These are phyloP conservation scores for Metroxylon sagu DNA, from an alignment of 176 grass and related monocot species.

Conservation along the genomic window DNA sequence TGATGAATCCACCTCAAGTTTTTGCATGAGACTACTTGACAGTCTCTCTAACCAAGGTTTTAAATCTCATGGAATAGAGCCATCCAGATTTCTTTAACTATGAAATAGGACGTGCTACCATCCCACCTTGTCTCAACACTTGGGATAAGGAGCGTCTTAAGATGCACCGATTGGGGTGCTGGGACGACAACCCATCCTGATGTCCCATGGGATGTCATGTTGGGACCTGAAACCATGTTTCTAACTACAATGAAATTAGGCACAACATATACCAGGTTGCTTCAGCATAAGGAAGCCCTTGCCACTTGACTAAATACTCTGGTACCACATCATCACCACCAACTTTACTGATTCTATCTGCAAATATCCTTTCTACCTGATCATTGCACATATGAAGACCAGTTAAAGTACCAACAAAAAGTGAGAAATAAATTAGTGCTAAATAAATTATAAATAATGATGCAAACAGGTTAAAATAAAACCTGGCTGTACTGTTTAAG, in stretches of 20 bases:
- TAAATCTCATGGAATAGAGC: too few relatives aligned
- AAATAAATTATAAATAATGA: conserved; percentile 7
- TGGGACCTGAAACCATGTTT: too few relatives aligned
- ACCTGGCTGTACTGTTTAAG: conserved; percentile 99
- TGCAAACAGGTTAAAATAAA: conserved; percentile 13
- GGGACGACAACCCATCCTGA: too few relatives aligned
- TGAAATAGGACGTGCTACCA: too few relatives aligned
- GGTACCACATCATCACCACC: conserved; percentile 76
- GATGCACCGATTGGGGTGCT: too few relatives aligned
- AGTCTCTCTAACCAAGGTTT: too few relatives aligned
- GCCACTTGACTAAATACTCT: conserved; percentile 99
- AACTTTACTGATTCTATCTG: conserved; percentile 80
- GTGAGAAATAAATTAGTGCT: conserved; percentile 10
- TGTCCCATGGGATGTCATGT: too few relatives aligned
- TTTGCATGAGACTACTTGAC: too few relatives aligned
- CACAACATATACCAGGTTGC: conserved; percentile 75
- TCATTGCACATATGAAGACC: conserved; percentile 31
- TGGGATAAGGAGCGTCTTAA: too few relatives aligned
- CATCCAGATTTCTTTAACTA: too few relatives aligned
- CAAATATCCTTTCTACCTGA: conserved; percentile 99
- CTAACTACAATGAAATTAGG: conserved; percentile 6
- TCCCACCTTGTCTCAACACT: too few relatives aligned
- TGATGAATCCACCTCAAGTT: too few relatives aligned
- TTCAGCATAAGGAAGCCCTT: conserved; percentile 99
- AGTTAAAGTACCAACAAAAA: conserved; percentile 18